Evolutionary conservation across 352 stramenopile species (phyloP).

Genomic region (Globisporangium iwayamae): DNA sequence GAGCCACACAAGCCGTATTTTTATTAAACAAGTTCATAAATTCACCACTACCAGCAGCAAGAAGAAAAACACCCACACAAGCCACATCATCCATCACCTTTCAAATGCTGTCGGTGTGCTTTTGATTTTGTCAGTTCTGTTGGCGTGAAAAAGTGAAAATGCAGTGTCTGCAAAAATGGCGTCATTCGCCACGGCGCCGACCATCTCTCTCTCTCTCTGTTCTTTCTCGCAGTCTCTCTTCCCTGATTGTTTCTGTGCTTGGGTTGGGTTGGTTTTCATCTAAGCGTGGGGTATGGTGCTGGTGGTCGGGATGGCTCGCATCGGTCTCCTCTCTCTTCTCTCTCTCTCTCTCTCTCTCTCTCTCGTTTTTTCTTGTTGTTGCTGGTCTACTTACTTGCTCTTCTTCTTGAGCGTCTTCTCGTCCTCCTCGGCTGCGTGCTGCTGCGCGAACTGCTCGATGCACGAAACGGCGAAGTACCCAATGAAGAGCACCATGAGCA

Average conservation of each 20-base stretch:
- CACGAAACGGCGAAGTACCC: constrained; percentile 88
- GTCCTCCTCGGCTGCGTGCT: constrained; percentile 85
- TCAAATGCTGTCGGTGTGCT: neutral
- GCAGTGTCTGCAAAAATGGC: neutral
- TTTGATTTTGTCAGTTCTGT: neutral
- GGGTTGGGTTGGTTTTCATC: constrained; percentile 6
- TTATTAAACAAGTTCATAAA: constrained; percentile 5
- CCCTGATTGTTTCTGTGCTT: neutral
- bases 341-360: neutral
- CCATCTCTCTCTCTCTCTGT: constrained; percentile 9
- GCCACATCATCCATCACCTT: neutral
- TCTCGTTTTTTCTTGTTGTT: neutral
- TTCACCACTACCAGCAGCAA: neutral
- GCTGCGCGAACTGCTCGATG: constrained; percentile 89
- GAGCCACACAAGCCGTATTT: too few species aligned
- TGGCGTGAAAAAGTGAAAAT: constrained; percentile 2
- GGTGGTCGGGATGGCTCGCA: neutral
- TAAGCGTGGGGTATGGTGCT: constrained; percentile 1
- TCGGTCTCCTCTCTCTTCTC: neutral
- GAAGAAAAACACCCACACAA: neutral
- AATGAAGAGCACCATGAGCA: constrained; percentile 87
- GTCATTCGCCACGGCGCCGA: neutral
- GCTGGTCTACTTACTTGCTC: constrained; percentile 26
- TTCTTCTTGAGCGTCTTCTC: constrained; percentile 84
- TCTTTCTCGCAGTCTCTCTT: neutral